Conservation (phyloP, 2,329 filamentous ascomycete species). For the Clonostachys solani region DNA sequence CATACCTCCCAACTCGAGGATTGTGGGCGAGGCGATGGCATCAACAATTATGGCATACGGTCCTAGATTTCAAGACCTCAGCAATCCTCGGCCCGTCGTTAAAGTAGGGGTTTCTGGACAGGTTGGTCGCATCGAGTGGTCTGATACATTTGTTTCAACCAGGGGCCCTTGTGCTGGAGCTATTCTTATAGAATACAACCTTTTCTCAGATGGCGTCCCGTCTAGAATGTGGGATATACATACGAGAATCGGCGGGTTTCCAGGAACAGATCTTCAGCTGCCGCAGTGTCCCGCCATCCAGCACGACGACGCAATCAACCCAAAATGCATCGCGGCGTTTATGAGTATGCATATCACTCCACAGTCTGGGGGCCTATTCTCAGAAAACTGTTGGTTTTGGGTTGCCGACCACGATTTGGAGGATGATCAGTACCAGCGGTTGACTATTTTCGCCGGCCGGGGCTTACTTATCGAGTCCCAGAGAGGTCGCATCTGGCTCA, state of each 20-base stretch:
- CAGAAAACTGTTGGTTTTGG: slow-evolving; percentile 42
- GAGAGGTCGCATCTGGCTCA: slow-evolving; percentile 48
- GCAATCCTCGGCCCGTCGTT: slow-evolving; percentile 59
- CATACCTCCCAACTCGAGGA: slow-evolving; percentile 43
- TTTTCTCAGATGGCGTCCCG: slow-evolving; percentile 39
- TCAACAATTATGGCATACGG: slow-evolving; percentile 53
- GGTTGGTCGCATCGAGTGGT: slow-evolving; percentile 62
- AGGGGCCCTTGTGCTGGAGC: slow-evolving; percentile 64
- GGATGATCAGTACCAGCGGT: slow-evolving; percentile 37
- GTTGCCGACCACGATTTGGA: slow-evolving; percentile 52
- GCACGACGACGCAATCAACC: slow-evolving; percentile 16
- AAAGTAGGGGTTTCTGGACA: slow-evolving; percentile 63
- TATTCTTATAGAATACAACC: slow-evolving; percentile 69
- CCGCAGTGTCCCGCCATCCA: slow-evolving; percentile 58
- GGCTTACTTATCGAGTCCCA: slow-evolving; percentile 40
- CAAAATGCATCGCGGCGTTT: slow-evolving; percentile 33
- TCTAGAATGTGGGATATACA: slow-evolving; percentile 73
- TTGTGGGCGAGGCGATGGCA: slow-evolving; percentile 56
- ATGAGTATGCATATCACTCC: slow-evolving; percentile 37
- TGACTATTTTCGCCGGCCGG: slow-evolving; percentile 48
- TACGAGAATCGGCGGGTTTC: slow-evolving; percentile 68
- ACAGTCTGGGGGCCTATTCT: slow-evolving; percentile 28
- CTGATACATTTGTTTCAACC: slow-evolving; percentile 68
- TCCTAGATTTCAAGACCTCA: slow-evolving; percentile 48
- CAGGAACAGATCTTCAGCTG: slow-evolving; percentile 64